Evolutionary conservation across 2,329 filamentous ascomycete species (phyloP), one percentile per base, ranked within the genome.

Genomic region (Xylariaceae sp.): DNA sequence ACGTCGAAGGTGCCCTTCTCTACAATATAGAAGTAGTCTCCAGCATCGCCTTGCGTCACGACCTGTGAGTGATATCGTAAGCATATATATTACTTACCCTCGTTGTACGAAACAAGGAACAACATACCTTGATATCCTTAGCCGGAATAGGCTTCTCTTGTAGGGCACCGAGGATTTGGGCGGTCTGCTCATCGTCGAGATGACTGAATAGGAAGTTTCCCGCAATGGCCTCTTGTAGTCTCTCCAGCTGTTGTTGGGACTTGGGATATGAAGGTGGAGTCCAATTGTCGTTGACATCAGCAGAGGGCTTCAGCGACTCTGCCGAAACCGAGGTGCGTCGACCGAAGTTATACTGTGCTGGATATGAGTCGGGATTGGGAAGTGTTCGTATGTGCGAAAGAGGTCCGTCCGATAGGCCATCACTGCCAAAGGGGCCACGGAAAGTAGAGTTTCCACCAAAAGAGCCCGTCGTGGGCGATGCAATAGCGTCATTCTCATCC

Each of bases 21-120:
- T 13, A 97, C 88, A 17, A 98, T 82, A 62, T 98, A 98, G 68
- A 98, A 98, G 69, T 85, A 97, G 65, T 98, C 92, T 30, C 92
- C 92, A 1, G 89, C 83, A 57, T 97, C 92, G 39, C 92, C 92
- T 68, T 98, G 92, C 34, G 82, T 84, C 51, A 98, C 97, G 42
- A 98, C 88, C 74, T 95, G 74, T 29, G 34, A n/a, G 33, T 11
- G 3, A 34, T 6, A 32, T n/a, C 12, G 24, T 40, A 17, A 43
- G n/a, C 19, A 7, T 12, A 6, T 5, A 11, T 14, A 11, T 6
- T 11, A 11, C 11, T 24, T 24, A 24, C 11, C 21, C 21, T 6
- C 21, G 7, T 24, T 24, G 11, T 24, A 6, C 6, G 21, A 24
- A 24, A 24, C 21, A 24, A 11, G 7, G 6, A 6, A 24, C 11